Evolutionary conservation across 2,329 filamentous ascomycete genomes (phyloP).

Genomic region (Periglandula ipomoeae): DNA sequence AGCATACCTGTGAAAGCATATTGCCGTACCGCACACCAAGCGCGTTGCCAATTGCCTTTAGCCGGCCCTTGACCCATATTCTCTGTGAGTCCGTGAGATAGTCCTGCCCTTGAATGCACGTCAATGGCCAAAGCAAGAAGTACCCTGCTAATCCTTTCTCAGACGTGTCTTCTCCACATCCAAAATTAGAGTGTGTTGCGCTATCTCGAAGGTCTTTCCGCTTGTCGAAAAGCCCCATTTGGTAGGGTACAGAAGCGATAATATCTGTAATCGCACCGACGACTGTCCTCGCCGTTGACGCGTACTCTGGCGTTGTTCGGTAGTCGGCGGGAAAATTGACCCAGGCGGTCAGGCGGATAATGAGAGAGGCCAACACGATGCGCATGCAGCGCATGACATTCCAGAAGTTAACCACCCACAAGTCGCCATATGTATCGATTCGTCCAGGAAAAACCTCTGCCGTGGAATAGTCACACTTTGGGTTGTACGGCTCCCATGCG

Average conservation of each 20-base stretch:
- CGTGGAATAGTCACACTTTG: slow-evolving; percentile 38
- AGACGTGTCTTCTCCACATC: slow-evolving; percentile 37
- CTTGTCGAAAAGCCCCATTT: slow-evolving; percentile 47
- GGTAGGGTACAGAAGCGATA: slow-evolving; percentile 49
- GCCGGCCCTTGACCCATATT: slow-evolving; percentile 41
- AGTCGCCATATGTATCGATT: slow-evolving; percentile 50
- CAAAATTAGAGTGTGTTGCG: slow-evolving; percentile 34
- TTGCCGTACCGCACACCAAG: slow-evolving; percentile 49
- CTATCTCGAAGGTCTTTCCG: slow-evolving; percentile 28
- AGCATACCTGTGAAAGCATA: slow-evolving; percentile 41
- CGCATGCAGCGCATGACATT: slow-evolving; percentile 44
- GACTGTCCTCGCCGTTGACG: slow-evolving; percentile 38
- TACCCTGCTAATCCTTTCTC: slow-evolving; percentile 48
- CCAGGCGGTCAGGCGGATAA: slow-evolving; percentile 51
- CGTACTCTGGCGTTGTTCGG: slow-evolving; percentile 51
- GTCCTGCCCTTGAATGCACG: slow-evolving; percentile 44
- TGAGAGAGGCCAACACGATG: slow-evolving; percentile 42
- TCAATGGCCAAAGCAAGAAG: slow-evolving; percentile 49
- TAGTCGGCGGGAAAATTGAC: slow-evolving; percentile 50
- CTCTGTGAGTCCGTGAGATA: slow-evolving; percentile 49
- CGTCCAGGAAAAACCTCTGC: slow-evolving; percentile 50
- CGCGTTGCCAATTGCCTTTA: slow-evolving; percentile 43
- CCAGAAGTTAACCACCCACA: slow-evolving; percentile 47
- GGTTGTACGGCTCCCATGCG: slow-evolving; percentile 45
- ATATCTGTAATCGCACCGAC: slow-evolving; percentile 46